A percentile compares a stretch with the other conserved stretches of the same genome.
Evolutionary conservation across 345 rosid genomes (phyloP).

Genomic region (Pugionium cornutum): DNA sequence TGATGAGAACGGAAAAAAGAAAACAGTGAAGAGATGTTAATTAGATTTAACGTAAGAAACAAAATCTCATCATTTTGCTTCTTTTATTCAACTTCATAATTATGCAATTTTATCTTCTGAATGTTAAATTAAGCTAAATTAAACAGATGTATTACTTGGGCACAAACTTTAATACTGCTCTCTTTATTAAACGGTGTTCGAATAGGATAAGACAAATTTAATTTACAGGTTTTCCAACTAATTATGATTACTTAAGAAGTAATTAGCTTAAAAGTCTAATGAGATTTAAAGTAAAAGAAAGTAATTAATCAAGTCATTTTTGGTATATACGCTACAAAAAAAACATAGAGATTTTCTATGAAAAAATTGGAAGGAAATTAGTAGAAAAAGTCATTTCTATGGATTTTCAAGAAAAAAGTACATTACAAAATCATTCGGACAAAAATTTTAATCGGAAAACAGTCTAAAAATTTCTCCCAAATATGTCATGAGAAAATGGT

Average conservation of each 20-base stretch:
- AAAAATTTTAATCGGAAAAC: too few species aligned
- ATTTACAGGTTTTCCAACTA: neutral
- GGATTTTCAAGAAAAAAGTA: too few species aligned
- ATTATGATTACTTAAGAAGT: neutral
- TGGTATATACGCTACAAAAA: neutral
- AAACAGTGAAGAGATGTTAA: neutral
- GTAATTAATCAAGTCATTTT: neutral
- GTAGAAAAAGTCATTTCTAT: too few species aligned
- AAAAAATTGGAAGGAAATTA: too few species aligned
- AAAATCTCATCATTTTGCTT: constrained; percentile 7
- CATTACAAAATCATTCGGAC: too few species aligned
- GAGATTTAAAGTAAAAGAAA: neutral
- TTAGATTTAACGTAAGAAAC: constrained; percentile 21
- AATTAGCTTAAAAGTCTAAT: neutral
- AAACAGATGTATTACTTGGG: neutral
- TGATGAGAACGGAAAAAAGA: neutral
- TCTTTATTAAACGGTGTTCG: neutral
- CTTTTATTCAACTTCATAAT: constrained; percentile 3
- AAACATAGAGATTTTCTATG: neutral
- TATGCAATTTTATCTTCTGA: constrained; percentile 3
- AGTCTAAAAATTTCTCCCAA: too few species aligned
- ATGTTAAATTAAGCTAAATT: neutral
- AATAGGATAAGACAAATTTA: neutral
- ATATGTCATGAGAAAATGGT: too few species aligned
- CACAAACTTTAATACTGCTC: neutral